Conservation (phyloP, 768 basidiomycete species). For the Mycena venus region DNA sequence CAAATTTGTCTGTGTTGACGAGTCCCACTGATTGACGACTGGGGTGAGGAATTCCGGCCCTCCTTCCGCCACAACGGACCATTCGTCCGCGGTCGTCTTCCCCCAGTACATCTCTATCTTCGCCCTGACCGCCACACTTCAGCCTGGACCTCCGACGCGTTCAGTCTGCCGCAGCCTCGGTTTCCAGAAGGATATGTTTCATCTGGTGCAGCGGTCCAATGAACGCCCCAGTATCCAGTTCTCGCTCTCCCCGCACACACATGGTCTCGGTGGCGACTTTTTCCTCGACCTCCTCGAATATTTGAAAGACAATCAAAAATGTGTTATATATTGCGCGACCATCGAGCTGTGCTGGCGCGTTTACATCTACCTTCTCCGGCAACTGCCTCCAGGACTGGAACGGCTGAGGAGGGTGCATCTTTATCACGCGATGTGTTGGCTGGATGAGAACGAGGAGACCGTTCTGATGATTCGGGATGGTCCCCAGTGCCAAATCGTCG, state of each 20-base stretch:
- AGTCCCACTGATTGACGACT: slow-evolving; percentile 25
- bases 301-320: background rate
- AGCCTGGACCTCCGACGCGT: background rate
- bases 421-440: background rate
- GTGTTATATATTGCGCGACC: background rate
- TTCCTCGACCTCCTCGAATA: background rate
- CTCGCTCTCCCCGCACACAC: slow-evolving; percentile 5
- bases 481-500: background rate
- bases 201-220: slow-evolving; percentile 17
- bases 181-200: slow-evolving; percentile 2
- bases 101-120: slow-evolving; percentile 8
- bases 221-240: slow-evolving; percentile 28
- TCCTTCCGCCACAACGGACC: slow-evolving; percentile 13
- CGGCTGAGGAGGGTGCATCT: background rate
- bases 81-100: slow-evolving; percentile 18
- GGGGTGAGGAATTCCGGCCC: slow-evolving; percentile 20
- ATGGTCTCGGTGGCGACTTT: slow-evolving; percentile 7
- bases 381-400: background rate
- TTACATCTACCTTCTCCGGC: background rate
- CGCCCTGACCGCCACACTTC: slow-evolving; percentile 19
- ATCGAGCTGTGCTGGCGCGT: background rate
- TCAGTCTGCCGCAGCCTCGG: slow-evolving; percentile 16
- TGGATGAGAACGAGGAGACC: background rate
- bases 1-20: slow-evolving; percentile 13
- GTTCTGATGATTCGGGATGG: background rate